These are phyloP conservation scores for Claviceps cyperi DNA, from an alignment of 2,329 filamentous ascomycete species.

Conservation along the genomic window DNA sequence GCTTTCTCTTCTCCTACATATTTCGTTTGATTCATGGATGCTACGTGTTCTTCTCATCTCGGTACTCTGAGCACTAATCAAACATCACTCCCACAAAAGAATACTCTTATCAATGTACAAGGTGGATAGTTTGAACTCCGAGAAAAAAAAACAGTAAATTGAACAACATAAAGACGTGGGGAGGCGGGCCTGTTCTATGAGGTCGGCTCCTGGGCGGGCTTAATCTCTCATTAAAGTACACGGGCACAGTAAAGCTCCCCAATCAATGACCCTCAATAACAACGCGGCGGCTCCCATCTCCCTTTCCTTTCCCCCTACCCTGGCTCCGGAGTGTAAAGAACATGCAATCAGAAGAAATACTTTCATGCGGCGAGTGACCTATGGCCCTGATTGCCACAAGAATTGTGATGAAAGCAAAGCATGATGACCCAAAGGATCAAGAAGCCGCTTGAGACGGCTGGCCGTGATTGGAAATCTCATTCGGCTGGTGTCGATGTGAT, in stretches of 20 bases:
- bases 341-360: slow-evolving; percentile 5
- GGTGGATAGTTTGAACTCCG: neutral
- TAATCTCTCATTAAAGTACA: slow-evolving; percentile 24
- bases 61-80: neutral
- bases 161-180: slow-evolving; percentile 5
- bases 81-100: neutral
- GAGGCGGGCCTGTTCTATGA: slow-evolving; percentile 13
- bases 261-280: slow-evolving; percentile 4
- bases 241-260: slow-evolving; percentile 12
- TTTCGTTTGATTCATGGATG: neutral
- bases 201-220: slow-evolving; percentile 13
- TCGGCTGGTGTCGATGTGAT: slow-evolving; percentile 33
- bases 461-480: neutral
- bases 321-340: slow-evolving; percentile 10
- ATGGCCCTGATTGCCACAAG: neutral
- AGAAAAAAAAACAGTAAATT: slow-evolving; percentile 10
- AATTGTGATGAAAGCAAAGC: neutral
- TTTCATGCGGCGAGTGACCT: neutral
- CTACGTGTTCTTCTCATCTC: neutral
- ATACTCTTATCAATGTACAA: neutral
- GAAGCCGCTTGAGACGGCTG: neutral
- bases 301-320: slow-evolving; percentile 4
- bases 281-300: slow-evolving; percentile 4
- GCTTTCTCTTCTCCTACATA: neutral
- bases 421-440: neutral